These are phyloP conservation scores for Cantharellus anzutake DNA, from an alignment of 768 basidiomycete species.

Conservation along the genomic window DNA sequence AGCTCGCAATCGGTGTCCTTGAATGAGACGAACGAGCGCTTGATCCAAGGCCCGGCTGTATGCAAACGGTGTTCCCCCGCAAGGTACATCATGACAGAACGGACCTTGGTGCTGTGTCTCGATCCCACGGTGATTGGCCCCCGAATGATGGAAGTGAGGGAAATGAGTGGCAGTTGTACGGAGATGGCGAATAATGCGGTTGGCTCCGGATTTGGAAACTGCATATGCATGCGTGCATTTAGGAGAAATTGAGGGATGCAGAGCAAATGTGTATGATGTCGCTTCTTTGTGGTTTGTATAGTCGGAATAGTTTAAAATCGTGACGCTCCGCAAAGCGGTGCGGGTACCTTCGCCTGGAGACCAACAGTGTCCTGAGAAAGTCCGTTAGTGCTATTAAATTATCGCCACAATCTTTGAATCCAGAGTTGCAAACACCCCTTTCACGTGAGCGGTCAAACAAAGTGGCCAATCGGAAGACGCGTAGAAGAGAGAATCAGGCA, in stretches of 20 bases:
- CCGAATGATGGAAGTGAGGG: neutral
- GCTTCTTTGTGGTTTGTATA: neutral
- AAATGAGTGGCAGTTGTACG: conserved; percentile 21
- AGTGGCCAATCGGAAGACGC: neutral
- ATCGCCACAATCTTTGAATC: neutral
- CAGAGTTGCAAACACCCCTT: neutral
- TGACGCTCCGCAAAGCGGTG: conserved; percentile 17
- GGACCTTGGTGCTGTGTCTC: neutral
- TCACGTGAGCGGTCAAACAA: neutral
- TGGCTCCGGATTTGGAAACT: conserved; percentile 38
- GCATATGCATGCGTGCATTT: conserved; percentile 62
- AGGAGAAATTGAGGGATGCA: conserved; percentile 42
- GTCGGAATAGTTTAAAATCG: neutral
- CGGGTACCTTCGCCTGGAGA: conserved; percentile 37
- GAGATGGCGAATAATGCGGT: conserved; percentile 38
- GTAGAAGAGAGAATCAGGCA: conserved; percentile 1
- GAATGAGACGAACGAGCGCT: conserved; percentile 47
- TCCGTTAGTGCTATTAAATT: neutral
- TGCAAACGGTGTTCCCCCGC: conserved; percentile 29
- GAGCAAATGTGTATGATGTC: neutral
- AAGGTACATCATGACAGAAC: neutral
- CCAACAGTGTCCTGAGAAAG: conserved; percentile 52
- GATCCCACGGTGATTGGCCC: neutral
- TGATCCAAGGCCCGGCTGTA: conserved; percentile 65
- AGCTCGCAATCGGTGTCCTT: conserved; percentile 32